Conservation (phyloP, 2,329 filamentous ascomycete species). For the Aspergillus spinulosporus region DNA sequence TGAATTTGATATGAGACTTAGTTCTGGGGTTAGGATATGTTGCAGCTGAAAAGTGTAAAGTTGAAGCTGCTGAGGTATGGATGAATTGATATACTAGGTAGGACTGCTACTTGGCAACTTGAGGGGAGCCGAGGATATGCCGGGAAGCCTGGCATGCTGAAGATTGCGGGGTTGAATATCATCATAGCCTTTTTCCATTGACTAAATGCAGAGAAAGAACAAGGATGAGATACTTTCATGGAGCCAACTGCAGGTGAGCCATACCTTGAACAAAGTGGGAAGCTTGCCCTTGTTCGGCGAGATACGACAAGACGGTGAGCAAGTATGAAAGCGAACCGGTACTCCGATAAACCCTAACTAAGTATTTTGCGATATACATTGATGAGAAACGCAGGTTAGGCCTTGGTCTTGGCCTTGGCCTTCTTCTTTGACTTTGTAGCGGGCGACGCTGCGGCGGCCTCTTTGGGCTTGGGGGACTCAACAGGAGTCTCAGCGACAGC, state of each 20-base stretch:
- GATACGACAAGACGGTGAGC: too few species aligned
- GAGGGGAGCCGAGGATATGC: neutral
- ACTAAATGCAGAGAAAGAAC: neutral
- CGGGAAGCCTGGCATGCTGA: neutral
- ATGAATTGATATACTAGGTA: neutral
- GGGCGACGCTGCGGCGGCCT: slow-evolving; percentile 1
- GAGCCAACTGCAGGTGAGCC: too few species aligned
- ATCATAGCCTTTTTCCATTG: neutral
- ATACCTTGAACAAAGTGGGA: neutral
- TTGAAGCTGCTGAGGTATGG: too few species aligned
- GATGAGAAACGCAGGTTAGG: neutral
- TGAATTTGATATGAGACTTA: neutral
- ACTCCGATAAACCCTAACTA: slow-evolving; percentile 4
- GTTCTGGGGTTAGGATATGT: neutral
- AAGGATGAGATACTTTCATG: too few species aligned
- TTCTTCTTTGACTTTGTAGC: slow-evolving; percentile 4
- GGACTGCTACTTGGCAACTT: neutral
- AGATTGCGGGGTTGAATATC: neutral
- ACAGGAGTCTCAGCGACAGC: slow-evolving; percentile 13
- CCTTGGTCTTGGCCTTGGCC: neutral
- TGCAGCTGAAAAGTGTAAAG: too few species aligned
- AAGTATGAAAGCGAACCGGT: neutral
- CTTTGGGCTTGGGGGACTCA: slow-evolving; percentile 8
- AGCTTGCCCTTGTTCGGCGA: neutral
- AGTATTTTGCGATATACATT: neutral